These are phyloP conservation scores for Suhomyces atakaporum DNA, from an alignment of 1,139 yeast species.

Conservation along the genomic window DNA sequence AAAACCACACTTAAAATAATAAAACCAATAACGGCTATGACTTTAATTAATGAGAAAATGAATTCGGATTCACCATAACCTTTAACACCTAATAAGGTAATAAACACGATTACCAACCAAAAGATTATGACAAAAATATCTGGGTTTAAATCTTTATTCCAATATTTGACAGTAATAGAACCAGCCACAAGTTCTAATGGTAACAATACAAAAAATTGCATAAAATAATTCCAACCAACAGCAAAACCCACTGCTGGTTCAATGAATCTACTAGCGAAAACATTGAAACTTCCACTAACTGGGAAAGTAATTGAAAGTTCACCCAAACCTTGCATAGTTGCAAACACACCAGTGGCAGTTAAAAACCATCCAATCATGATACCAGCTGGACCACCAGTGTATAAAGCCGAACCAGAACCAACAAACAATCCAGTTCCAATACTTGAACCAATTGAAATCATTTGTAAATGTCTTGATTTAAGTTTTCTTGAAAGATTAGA, in stretches of 20 bases:
- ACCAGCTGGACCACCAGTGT: slow-evolving; percentile 75
- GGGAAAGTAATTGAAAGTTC: slow-evolving; percentile 43
- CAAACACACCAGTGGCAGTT: slow-evolving; percentile 22
- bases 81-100: slow-evolving; percentile 43
- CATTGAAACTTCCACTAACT: slow-evolving; percentile 41
- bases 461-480: slow-evolving; percentile 54
- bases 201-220: slow-evolving; percentile 29
- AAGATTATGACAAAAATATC: slow-evolving; percentile 44
- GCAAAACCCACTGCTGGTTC: slow-evolving; percentile 47
- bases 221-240: slow-evolving; percentile 47
- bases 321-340: slow-evolving; percentile 45
- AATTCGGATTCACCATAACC: slow-evolving; percentile 51
- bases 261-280: slow-evolving; percentile 41
- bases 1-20: slow-evolving; percentile 44
- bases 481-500: slow-evolving; percentile 40
- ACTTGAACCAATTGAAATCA: slow-evolving; percentile 67
- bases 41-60: slow-evolving; percentile 39
- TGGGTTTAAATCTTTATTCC: slow-evolving; percentile 40
- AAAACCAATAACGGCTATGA: slow-evolving; percentile 42
- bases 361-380: slow-evolving; percentile 51
- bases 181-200: slow-evolving; percentile 39
- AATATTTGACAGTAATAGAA: slow-evolving; percentile 41
- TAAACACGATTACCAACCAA: slow-evolving; percentile 36
- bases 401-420: slow-evolving; percentile 34
- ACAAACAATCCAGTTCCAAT: slow-evolving; percentile 61